Base-by-base conservation (phyloP, 352 stramenopile species). In the Halophytophthora polymorphica region DNA sequence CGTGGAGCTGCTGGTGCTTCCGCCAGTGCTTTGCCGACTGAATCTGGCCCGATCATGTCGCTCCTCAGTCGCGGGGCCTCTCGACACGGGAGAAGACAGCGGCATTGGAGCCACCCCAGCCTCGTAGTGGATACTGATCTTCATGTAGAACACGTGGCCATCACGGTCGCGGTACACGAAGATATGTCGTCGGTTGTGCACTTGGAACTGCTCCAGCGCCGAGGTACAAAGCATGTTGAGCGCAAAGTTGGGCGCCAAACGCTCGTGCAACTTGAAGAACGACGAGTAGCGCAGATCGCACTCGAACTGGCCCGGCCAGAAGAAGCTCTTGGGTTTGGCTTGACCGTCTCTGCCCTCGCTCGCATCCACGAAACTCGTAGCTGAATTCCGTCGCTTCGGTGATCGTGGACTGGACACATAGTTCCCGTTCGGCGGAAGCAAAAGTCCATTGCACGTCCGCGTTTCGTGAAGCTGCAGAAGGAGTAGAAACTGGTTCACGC, bases 131-230 rank as follows among this genome's bases (percentile, higher is more conserved):
- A 88, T 67, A 38, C 79, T 86, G 56, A 94, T 90, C 47, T 90
- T 90, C 66, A 95, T 91, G 56, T 95, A 95, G 64, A 94, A 95
- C 17, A 94, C 86, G 41, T 94, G 80, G 2, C 86, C 83, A 18
- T 83, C 77, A 4, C 82, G 79, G 58, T 95, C 83, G 14, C 83
- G 70, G 44, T 95, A 95, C 10, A 95, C 86, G 57, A 95, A 95
- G 23, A 91, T 80, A 28, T 95, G 78, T 2, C 80, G 78, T 3
- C 86, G 76, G 58, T 95, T 95, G 67, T 93, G 84, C 28, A 95
- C 86, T 73, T 95, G 82, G 42, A 95, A 95, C 46, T 92, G 86
- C 56, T 95, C 83, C 13, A 95, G 57, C 28, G 86, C 86, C 50
- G 85, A 90, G 14, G 82, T 90, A 23, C 80, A 93, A 13, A 95